Evolutionary conservation across 2,329 filamentous ascomycete genomes (phyloP), one percentile per base, ranked within the genome.

Genomic region (Dactylellina haptotyla): DNA sequence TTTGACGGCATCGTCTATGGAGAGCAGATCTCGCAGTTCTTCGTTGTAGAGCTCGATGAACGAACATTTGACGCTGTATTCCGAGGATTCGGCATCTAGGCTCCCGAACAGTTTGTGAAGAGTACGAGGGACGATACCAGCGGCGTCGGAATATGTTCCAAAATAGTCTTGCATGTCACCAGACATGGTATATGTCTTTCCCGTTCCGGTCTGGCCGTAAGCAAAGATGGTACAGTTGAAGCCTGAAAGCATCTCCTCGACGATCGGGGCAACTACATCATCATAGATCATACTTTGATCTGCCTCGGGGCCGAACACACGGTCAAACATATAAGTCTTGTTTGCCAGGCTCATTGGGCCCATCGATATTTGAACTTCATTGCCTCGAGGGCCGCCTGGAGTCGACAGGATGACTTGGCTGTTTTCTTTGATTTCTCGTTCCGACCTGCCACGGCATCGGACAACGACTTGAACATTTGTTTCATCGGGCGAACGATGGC

Each of bases 21-120:
- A 89, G 2, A 98, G 87, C 32, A 99, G 82, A 80, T 99, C 95
- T 43, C 94, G 90, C 25, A 99, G 85, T 79, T 99, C 95, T 81
- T 99, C 95, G 80, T 99, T 99, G 83, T 99, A 99, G 0, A 99
- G 84, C 80, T 99, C 95, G 78, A 99, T 98, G 79, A 98, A 99
- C 0, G 96, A 99, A 82, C 93, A 97, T 80, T 97, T 97, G 78
- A 99, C 93, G 23, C 90, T 92, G 80, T 89, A 92, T 79, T 99
- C 95, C 1, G 86, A 87, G 20, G 90, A 89, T 45, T 92, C 90
- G 20, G 86, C 82, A 72, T 95, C 91, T 4, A 99, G 87, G 79
- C 91, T 94, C 76, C 87, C 86, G 81, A 99, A 99, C 0, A 99
- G 85, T 0, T 90, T 87, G 78, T 97, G 90, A 0, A 99, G 84